Evolutionary conservation across 2,329 filamentous ascomycete genomes (phyloP).

Genomic region (Calonectria pauciramosa): DNA sequence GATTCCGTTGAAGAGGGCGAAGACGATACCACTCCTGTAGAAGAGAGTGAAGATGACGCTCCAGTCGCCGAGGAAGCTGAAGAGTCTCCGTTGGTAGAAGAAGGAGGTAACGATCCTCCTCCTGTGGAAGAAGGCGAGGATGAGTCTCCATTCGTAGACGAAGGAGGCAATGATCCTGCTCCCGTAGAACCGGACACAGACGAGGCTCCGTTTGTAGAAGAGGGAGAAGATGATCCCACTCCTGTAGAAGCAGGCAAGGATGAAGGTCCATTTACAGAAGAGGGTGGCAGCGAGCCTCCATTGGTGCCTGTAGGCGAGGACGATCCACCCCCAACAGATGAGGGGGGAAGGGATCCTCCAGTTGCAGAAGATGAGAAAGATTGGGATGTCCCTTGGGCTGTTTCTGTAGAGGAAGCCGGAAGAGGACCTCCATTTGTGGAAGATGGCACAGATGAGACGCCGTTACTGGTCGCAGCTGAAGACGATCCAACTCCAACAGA

Average conservation of each 20-base stretch:
- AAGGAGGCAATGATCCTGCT: not conserved
- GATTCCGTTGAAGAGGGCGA: not conserved
- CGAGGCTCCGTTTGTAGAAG: not conserved
- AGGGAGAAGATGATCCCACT: not conserved
- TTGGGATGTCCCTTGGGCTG: not conserved
- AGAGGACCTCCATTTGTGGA: not conserved
- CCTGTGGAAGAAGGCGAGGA: not conserved
- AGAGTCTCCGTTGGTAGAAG: not conserved
- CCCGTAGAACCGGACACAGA: not conserved
- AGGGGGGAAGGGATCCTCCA: not conserved
- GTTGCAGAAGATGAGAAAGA: not conserved
- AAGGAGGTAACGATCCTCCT: not conserved
- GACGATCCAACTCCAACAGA: not conserved
- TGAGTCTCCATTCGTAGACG: not conserved
- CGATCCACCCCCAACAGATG: not conserved
- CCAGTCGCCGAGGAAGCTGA: not conserved
- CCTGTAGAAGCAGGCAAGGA: not conserved
- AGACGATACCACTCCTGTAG: not conserved
- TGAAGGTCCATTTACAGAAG: not conserved
- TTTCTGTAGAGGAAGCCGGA: not conserved
- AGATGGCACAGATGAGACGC: not conserved
- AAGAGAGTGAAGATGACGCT: not conserved
- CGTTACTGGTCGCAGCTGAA: not conserved
- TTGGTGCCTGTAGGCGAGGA: not conserved
- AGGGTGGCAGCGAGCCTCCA: not conserved